Base-by-base conservation (phyloP, 164 flowering plant genomes). In the Buxus sempervirens region DNA sequence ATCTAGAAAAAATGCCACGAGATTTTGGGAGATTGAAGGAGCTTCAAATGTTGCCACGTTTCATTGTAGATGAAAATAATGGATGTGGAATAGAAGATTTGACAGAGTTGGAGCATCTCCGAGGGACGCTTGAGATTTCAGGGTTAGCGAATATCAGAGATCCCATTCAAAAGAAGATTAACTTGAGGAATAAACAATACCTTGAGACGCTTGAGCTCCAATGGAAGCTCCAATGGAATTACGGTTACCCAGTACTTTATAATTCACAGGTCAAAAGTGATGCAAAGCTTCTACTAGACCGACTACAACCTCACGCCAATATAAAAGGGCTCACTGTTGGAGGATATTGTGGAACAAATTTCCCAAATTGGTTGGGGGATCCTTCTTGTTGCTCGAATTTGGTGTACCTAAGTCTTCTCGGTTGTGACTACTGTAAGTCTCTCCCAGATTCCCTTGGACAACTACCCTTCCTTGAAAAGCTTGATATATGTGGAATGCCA, bases 211-310 rank as follows among this genome's bases (percentile, higher is more conserved):
- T 81, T 54, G 18, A 0, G 8, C 19, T 79, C 26, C n/a, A n/a
- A n/a, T n/a, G n/a, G n/a, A n/a, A 32, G 56, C n/a, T n/a, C n/a
- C n/a, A n/a, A 19, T 82, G 82, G 82, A 62, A 63, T 25, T 0
- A 24, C 26, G 25, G 10, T 16, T 15, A 24, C n/a, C n/a, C 19
- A 23, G 12, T 5, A 25, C 7, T 55, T 4, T n/a, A 24, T 45
- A 1, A 45, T 45, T 45, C 51, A 45, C 51, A 1, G 12, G 51
- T 10, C 12, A 15, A 45, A 45, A 10, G 51, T 10, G 51, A 5
- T 4, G 51, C 1, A 15, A 15, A 45, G 51, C 16, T 10, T 10
- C 10, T 45, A 45, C 51, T 45, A 5, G 51, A 10, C 18, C 5
- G 1, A 15, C 51, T 45, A 45, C 51, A 15, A 45, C 51, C 51